Base-by-base conservation (phyloP, 2,329 filamentous ascomycete genomes). In the Diplodia scrobiculata region DNA sequence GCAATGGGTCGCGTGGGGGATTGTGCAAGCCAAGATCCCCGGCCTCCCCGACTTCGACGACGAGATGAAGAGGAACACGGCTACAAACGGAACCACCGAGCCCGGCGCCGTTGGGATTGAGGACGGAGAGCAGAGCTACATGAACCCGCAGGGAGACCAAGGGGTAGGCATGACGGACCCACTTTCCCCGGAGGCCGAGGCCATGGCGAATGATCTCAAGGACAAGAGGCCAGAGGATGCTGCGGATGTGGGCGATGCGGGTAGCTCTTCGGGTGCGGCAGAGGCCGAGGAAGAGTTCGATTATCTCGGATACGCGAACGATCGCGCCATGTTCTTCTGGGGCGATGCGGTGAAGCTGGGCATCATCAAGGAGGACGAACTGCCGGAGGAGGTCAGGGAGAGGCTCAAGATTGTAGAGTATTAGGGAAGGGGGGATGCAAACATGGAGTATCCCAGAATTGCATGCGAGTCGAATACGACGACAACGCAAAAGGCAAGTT, bases 1-100 rank as follows among this genome's bases (percentile, higher is more conserved):
- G 1, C 87, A 91, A 79, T 99, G 95, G 95, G 87, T 96, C 27
- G 91, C 92, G 1, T 99, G 95, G 95, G 95, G 95, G 27, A 91
- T 98, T 68, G 90, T 99, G 62, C 95, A 99, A 79, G 94, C 95
- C 55, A 93, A 95, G 75, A 84, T 96, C 1, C 88, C 91, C 0
- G 91, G 88, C 0, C 82, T 94, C 75, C 86, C 89, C 19, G 79
- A 80, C 17, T 81, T 82, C 41, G 79, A 78, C 14, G 71, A 70
- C 4, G 68, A 69, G 25, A 68, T 69, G 27, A 68, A 71, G 17
- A 48, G 65, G 48, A 52, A 66, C 29, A 68, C 45, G 17, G 45
- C 27, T n/a, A 38, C 36, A 19, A 32, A 32, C n/a, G 29, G 25
- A 21, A 10, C 72, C 72, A 3, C 65, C 13, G 73, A 75, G 41